Base-by-base conservation (phyloP, 768 basidiomycete species). In the Pilatotrama ljubarskyi region DNA sequence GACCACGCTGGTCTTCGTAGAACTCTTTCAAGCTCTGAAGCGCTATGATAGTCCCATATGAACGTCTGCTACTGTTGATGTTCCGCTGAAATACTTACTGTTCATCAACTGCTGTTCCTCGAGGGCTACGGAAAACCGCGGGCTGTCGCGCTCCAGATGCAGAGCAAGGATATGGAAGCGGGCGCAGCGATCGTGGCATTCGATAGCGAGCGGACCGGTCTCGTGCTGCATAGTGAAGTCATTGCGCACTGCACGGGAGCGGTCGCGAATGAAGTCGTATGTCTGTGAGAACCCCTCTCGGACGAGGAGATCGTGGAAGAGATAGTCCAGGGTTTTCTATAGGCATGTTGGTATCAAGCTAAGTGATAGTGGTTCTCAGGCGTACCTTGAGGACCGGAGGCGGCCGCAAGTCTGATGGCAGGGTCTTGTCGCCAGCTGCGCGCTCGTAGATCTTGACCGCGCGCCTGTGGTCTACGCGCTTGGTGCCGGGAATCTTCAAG, bases 401-500 rank as follows among this genome's bases (percentile, higher is more conserved):
- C 8, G 95, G 94, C 17, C 96, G 85, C 48, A 99, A 78, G 72
- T 99, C 96, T 0, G 93, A 94, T 2, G 96, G 95, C 0, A 97
- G 68, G 0, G 86, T 86, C 74, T 95, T 91, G 78, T 96, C 93
- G 24, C 95, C 95, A 14, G 93, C 91, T 3, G 93, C 94, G 18
- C 96, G 90, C 71, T 96, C 93, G 72, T 95, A 99, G 70, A 89
- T 90, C 70, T 98, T 97, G 44, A 98, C 96, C 0, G 95, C 95
- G 51, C 87, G 86, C 40, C 79, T 78, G 63, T 93, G 93, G 69
- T 95, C 87, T 9, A 98, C 88, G 42, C 89, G 80, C 69, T 87
- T 91, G n/a, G 90, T 92, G 11, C 87, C 88, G 17, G 89, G 87
- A 56, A 89, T 85, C 88, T 90, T 43, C 59, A 64, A 43, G 32